phyloP scores from a whole-genome alignment of 1,284 basidiomycete species.

The Apiotrichum porosum region DNA sequence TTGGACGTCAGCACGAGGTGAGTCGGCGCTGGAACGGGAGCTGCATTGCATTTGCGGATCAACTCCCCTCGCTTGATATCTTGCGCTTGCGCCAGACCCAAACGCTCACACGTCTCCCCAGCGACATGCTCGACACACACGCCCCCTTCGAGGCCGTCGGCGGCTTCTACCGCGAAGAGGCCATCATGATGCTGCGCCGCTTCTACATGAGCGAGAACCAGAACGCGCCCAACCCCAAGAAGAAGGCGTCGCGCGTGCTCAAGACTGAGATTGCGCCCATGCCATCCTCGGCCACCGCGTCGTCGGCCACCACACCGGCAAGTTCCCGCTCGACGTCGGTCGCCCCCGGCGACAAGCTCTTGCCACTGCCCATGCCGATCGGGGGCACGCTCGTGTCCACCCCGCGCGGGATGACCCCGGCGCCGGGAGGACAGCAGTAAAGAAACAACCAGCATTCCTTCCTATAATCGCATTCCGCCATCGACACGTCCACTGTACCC shows the following conservation, averaged over 20 bases:
- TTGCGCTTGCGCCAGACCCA: too few relatives aligned
- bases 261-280: constrained; percentile 49
- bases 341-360: constrained; percentile 4
- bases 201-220: constrained; percentile 95
- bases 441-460: too few relatives aligned
- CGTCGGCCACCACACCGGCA: constrained; percentile 11
- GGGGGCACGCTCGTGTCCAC: constrained; percentile 28
- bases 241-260: constrained; percentile 47
- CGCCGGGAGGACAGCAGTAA: too few relatives aligned
- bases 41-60: not conserved
- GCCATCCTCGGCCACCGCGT: constrained; percentile 14
- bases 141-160: constrained; percentile 70
- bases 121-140: constrained; percentile 60
- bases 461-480: too few relatives aligned
- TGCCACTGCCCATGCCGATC: constrained; percentile 21
- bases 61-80: too few relatives aligned
- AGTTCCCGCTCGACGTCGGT: constrained; percentile 19
- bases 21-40: constrained; percentile 23
- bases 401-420: constrained; percentile 7
- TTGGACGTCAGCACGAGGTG: constrained; percentile 76
- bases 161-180: constrained; percentile 84
- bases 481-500: too few relatives aligned
- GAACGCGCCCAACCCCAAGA: constrained; percentile 55
- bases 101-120: not conserved
- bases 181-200: constrained; percentile 86